Conservation (phyloP, 225 moss, liverwort and hornwort genomes). For the Marchantia polymorpha region DNA sequence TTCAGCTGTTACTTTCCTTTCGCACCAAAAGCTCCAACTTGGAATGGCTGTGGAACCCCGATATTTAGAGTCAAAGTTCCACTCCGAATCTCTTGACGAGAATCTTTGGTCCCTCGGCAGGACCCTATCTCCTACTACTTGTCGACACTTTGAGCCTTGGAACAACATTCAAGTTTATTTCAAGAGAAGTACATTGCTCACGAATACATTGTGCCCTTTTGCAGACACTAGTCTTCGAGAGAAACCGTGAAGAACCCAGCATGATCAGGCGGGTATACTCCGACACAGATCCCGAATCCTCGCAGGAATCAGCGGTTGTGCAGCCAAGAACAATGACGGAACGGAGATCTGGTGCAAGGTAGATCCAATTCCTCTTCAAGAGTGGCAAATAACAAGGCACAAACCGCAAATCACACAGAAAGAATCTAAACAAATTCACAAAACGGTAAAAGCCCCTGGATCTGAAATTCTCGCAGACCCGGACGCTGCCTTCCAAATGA, state of each 20-base stretch:
- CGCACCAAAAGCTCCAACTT: not conserved
- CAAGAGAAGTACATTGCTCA: not conserved
- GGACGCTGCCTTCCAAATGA: not conserved
- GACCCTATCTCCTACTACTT: slow-evolving; percentile 12
- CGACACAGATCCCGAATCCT: slow-evolving; percentile 29
- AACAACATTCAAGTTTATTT: slow-evolving; percentile 18
- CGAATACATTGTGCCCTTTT: not conserved
- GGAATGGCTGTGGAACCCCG: not conserved
- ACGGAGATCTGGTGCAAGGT: slow-evolving; percentile 16
- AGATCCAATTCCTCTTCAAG: slow-evolving; percentile 11
- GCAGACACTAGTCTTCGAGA: slow-evolving; percentile 16
- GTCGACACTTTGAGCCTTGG: not conserved
- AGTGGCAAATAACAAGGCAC: slow-evolving; percentile 6
- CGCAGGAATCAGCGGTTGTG: slow-evolving; percentile 9
- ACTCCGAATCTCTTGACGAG: slow-evolving; percentile 17
- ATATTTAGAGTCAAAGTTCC: not conserved
- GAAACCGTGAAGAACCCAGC: slow-evolving; percentile 1
- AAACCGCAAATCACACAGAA: not conserved
- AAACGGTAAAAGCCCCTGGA: slow-evolving; percentile 7
- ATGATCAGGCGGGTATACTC: slow-evolving; percentile 17
- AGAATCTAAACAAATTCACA: slow-evolving; percentile 20
- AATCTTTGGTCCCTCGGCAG: slow-evolving; percentile 10
- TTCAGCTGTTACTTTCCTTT: not conserved
- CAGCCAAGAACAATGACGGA: not conserved
- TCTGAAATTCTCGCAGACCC: slow-evolving; percentile 14